These are phyloP conservation scores for Hanseniaspora nectarophila DNA, from an alignment of 805 yeast genomes.

Conservation along the genomic window DNA sequence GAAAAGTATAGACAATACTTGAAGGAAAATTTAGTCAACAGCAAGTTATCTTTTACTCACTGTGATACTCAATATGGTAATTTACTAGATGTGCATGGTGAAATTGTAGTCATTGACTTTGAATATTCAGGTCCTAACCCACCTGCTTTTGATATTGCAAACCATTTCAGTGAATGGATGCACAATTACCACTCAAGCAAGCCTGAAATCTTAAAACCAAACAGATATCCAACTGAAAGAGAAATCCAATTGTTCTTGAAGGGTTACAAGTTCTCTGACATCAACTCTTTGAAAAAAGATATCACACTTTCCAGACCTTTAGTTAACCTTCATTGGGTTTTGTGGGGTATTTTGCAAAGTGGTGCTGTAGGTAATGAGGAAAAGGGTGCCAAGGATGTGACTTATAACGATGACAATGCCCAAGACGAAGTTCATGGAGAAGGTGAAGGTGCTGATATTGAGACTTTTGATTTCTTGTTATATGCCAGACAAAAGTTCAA, in stretches of 20 bases:
- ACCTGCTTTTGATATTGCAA: constrained; percentile 81
- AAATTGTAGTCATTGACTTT: constrained; percentile 86
- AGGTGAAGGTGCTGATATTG: constrained; percentile 34
- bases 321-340: constrained; percentile 67
- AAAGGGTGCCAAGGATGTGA: constrained; percentile 36
- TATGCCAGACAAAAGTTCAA: constrained; percentile 68
- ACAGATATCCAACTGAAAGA: constrained; percentile 52
- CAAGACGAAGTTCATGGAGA: constrained; percentile 19
- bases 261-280: constrained; percentile 58
- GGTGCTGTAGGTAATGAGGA: constrained; percentile 29
- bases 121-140: constrained; percentile 88
- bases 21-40: constrained; percentile 30
- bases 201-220: constrained; percentile 36
- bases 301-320: constrained; percentile 69
- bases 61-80: constrained; percentile 97
- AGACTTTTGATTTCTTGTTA: constrained; percentile 63
- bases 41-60: constrained; percentile 70
- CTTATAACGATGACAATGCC: constrained; percentile 18
- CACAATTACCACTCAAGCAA: constrained; percentile 58
- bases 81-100: constrained; percentile 58
- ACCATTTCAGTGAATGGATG: constrained; percentile 97
- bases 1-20: constrained; percentile 53
- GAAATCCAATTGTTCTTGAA: constrained; percentile 61
- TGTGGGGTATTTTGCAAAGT: constrained; percentile 86
- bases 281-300: constrained; percentile 17